Evolutionary conservation across 164 flowering plant species (phyloP).

Genomic region (Nelumbo lutea): DNA sequence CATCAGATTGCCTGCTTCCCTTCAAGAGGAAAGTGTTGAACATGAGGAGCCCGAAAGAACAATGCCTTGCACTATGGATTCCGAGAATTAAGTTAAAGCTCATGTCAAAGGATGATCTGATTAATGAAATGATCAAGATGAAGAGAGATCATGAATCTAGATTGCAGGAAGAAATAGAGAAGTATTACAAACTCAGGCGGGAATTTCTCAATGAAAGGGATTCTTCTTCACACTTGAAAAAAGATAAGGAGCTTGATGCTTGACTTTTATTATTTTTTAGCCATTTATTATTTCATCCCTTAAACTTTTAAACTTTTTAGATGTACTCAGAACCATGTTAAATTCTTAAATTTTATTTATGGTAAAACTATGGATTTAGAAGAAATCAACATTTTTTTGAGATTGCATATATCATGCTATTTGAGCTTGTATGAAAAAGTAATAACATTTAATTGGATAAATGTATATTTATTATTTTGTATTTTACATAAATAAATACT

Average conservation of each 20-base stretch:
- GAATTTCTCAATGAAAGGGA: constrained; percentile 55
- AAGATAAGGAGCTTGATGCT: constrained; percentile 61
- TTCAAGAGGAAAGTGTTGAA: constrained; percentile 45
- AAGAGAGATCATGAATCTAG: constrained; percentile 66
- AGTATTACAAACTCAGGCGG: constrained; percentile 47
- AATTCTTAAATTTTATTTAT: no score
- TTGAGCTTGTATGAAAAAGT: no score
- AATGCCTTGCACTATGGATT: constrained; percentile 40
- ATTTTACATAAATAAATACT: no score
- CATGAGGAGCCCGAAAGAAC: constrained; percentile 28
- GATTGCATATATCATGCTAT: no score
- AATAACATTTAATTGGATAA: no score
- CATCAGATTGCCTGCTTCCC: constrained; percentile 16
- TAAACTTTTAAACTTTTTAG: no score
- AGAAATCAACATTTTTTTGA: no score
- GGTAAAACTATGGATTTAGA: no score
- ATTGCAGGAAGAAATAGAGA: constrained; percentile 54
- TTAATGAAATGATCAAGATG: constrained; percentile 53
- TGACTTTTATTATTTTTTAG: neutral
- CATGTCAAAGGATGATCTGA: constrained; percentile 50
- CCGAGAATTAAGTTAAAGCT: constrained; percentile 30
- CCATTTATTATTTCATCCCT: no score
- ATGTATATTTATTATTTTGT: no score
- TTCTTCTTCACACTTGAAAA: constrained; percentile 34
- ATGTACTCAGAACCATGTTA: no score